Conservation (phyloP, 2,329 filamentous ascomycete species). For the Ophiostoma angusticollis region DNA sequence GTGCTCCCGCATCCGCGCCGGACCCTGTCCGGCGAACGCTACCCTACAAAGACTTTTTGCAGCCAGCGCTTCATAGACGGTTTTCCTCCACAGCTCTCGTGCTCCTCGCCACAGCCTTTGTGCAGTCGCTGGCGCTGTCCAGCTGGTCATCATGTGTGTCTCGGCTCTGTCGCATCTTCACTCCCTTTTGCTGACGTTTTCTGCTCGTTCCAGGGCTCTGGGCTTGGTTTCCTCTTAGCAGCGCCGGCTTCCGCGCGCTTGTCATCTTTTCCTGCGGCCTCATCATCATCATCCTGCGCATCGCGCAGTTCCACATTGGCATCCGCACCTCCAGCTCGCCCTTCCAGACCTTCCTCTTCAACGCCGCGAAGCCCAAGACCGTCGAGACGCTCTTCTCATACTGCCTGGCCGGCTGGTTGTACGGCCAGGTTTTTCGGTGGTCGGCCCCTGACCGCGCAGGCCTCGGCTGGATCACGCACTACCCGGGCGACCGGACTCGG, state of each 20-base stretch:
- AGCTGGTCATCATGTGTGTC: slow-evolving; percentile 55
- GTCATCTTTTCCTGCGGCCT: slow-evolving; percentile 67
- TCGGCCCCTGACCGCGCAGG: slow-evolving; percentile 46
- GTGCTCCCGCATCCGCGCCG: slow-evolving; percentile 6
- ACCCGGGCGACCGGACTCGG: slow-evolving; percentile 56
- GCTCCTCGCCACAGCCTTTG: slow-evolving; percentile 58
- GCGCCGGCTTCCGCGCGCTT: slow-evolving; percentile 58
- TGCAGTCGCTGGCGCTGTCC: slow-evolving; percentile 57
- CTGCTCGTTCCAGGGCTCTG: slow-evolving; percentile 50
- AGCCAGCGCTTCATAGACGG: slow-evolving; percentile 73
- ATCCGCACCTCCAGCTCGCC: slow-evolving; percentile 57
- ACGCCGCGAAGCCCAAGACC: slow-evolving; percentile 46
- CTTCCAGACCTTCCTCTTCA: slow-evolving; percentile 48
- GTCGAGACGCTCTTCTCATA: slow-evolving; percentile 66
- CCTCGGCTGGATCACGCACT: slow-evolving; percentile 61
- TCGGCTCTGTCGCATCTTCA: not conserved
- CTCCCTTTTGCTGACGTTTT: slow-evolving; percentile 7
- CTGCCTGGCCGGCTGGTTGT: slow-evolving; percentile 61
- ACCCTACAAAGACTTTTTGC: slow-evolving; percentile 79
- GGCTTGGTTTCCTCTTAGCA: slow-evolving; percentile 74
- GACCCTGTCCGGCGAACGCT: slow-evolving; percentile 37
- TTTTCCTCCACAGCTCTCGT: slow-evolving; percentile 68
- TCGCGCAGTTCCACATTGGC: slow-evolving; percentile 69
- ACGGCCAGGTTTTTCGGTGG: slow-evolving; percentile 70
- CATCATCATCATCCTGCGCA: slow-evolving; percentile 69